Base-by-base conservation (phyloP, 768 basidiomycete genomes). In the Cystofilobasidium capitatum region DNA sequence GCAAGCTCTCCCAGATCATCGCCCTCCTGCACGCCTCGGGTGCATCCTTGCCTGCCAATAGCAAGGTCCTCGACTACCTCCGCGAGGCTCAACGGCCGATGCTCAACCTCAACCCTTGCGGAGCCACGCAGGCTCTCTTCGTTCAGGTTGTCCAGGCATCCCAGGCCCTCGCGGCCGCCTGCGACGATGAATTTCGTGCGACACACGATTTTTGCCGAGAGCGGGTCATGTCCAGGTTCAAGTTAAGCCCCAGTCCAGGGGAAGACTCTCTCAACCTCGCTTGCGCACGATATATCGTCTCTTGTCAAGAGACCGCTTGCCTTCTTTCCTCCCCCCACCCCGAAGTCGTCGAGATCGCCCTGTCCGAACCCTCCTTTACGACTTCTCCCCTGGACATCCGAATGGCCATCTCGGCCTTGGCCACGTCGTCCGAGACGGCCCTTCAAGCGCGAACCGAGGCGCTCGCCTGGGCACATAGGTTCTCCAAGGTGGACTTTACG, bases 41-140 rank as follows among this genome's bases (percentile, higher is more conserved):
- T n/a, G 13, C 51, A 13, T 55, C 29, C 31, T 8, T 31, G 14
- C 29, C 51, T 3, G 51, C 29, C 51, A 33, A 33, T 26, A 31
- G 51, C 9, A 16, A n/a, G n/a, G 37, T 67, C 17, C 31, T 67
- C 13, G 29, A 31, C 20, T n/a, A 45, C n/a, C 29, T 67, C 22
- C 24, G 33, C 22, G 59, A 67, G 16, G 47, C 47, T 10, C 47
- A 33, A 22, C 31, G 17, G 1, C 10, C 24, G 16, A 24, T 67
- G 44, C 60, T 67, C 9, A 16, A n/a, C 13, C 20, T 35, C 4
- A 67, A 67, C 49, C 31, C 26, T 1, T 67, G 66, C 37, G 37
- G 37, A 22, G 59, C 66, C 22, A 67, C 66, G n/a, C 59, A 55
- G n/a, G 66, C 59, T 4, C 59, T 67, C 40, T 67, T 61, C 51